Evolutionary conservation across 306 rosid species (phyloP), one percentile per base, ranked within the genome.

Genomic region (Inga oerstediana): DNA sequence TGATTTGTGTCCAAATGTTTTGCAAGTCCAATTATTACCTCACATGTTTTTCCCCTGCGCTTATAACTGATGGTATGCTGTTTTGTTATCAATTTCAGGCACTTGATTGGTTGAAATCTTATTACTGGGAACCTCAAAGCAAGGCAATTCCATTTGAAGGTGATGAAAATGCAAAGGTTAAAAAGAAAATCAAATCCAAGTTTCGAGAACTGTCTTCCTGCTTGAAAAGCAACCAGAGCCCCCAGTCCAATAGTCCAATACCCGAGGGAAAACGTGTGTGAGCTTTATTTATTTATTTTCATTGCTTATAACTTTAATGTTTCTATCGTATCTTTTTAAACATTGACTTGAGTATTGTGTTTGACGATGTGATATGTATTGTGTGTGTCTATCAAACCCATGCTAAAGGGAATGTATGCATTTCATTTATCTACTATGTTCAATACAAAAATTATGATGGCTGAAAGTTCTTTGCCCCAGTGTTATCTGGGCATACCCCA

Each of bases 71-170:
- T 70, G 32, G 48, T 12, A 44, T 37, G 30, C 3, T 65, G 44
- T 75, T 22, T 83, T 86, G 16, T 70, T 85, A 77, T 79, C 82
- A 81, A 61, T 85, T 85, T 79, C 88, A 97, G 99, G 99, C 97
- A 84, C 94, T 97, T 84, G 85, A 87, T 88, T 97, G 99, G 99
- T 90, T 97, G 90, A 89, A 90, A 86, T 88, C 87, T 75, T 90
- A 89, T 83, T 97, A 97, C 80, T 97, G 99, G 99, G 97, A 90
- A 62, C 98, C 98, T 86, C 99, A 97, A 84, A 90, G 89, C 87
- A 87, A 85, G 80, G 92, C 89, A 54, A 89, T 97, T 85, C 97
- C 99, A 79, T 91, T 92, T 88, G 95, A 90, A 71, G 91, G 93
- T 82, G 90, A 85, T 49, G 85, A 84, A 80, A 88, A 81, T 79